These are phyloP conservation scores for Hygrocybe coccinea DNA, from an alignment of 768 basidiomycete species.

Conservation along the genomic window DNA sequence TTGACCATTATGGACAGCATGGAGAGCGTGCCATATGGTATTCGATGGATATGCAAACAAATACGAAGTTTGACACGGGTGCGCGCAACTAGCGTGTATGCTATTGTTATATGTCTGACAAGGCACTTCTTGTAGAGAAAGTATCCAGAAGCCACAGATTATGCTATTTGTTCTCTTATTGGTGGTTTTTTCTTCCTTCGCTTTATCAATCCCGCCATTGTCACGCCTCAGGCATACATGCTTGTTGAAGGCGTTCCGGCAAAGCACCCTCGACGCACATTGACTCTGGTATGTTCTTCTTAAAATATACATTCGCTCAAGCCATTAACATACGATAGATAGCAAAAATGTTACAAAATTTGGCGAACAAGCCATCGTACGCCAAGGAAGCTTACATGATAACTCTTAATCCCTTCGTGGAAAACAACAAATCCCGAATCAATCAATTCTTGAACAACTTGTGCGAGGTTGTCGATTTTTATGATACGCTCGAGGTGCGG, in stretches of 20 bases:
- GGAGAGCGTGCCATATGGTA: slow-evolving; percentile 98
- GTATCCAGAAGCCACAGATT: slow-evolving; percentile 98
- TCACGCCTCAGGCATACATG: slow-evolving; percentile 99
- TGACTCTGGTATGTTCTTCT: slow-evolving; percentile 62
- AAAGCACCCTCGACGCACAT: slow-evolving; percentile 92
- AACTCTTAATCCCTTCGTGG: slow-evolving; percentile 96
- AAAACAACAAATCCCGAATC: slow-evolving; percentile 96
- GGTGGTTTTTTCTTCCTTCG: slow-evolving; percentile 99
- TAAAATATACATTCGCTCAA: neutral
- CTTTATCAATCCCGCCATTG: slow-evolving; percentile 98
- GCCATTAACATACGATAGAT: slow-evolving; percentile 50
- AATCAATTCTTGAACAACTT: slow-evolving; percentile 95
- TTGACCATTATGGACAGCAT: slow-evolving; percentile 97
- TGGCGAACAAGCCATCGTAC: slow-evolving; percentile 98
- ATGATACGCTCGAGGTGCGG: slow-evolving; percentile 92
- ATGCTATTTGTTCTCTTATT: slow-evolving; percentile 96
- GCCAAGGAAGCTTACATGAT: slow-evolving; percentile 99
- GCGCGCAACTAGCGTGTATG: slow-evolving; percentile 23
- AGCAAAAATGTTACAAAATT: slow-evolving; percentile 99
- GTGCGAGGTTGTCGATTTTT: slow-evolving; percentile 99
- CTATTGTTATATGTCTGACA: slow-evolving; percentile 5
- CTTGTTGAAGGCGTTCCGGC: slow-evolving; percentile 96
- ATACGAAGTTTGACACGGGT: slow-evolving; percentile 95
- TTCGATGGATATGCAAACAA: slow-evolving; percentile 99
- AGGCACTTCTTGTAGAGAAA: slow-evolving; percentile 60